Percentiles rank a stretch among this genome's conserved stretches.
These are phyloP conservation scores for Pterocarpus macrocarpus DNA, from an alignment of 306 rosid genomes.

Conservation along the genomic window DNA sequence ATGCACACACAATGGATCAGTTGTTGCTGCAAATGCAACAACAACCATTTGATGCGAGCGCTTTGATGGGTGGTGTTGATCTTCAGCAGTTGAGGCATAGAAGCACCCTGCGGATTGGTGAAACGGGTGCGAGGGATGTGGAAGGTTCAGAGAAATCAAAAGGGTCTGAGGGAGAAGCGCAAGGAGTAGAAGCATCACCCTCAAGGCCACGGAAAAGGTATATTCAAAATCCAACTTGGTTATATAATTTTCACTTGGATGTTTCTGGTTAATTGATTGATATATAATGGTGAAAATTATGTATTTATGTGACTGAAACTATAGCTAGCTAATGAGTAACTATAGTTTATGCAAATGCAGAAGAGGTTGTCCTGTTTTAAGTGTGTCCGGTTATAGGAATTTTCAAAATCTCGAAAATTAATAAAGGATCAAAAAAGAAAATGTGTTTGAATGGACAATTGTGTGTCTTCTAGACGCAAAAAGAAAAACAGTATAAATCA, in stretches of 20 bases:
- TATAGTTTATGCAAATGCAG: not conserved
- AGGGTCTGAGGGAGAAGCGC: slow-evolving; percentile 41
- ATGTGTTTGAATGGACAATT: not conserved
- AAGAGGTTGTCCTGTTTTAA: not conserved
- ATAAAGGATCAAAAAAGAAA: not conserved
- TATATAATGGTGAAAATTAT: not conserved
- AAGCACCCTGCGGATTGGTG: slow-evolving; percentile 9
- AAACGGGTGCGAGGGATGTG: slow-evolving; percentile 29
- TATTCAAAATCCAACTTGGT: not conserved
- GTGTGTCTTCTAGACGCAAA: not conserved
- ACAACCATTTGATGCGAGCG: slow-evolving; percentile 26
- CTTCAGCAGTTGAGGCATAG: slow-evolving; percentile 18
- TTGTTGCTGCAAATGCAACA: slow-evolving; percentile 44
- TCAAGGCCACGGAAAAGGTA: slow-evolving; percentile 66
- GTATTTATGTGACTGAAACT: not conserved
- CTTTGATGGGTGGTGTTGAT: slow-evolving; percentile 8
- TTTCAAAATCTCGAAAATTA: no score
- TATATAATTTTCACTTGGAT: not conserved
- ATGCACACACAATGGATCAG: slow-evolving; percentile 36
- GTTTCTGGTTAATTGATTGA: not conserved
- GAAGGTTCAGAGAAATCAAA: slow-evolving; percentile 43
- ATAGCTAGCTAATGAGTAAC: not conserved
- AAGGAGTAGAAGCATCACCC: slow-evolving; percentile 46
- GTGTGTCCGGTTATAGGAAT: no score
- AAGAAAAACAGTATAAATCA: not conserved